Conservation (phyloP, 257 asterid genomes). For the Nicotiana obtusifolia region DNA sequence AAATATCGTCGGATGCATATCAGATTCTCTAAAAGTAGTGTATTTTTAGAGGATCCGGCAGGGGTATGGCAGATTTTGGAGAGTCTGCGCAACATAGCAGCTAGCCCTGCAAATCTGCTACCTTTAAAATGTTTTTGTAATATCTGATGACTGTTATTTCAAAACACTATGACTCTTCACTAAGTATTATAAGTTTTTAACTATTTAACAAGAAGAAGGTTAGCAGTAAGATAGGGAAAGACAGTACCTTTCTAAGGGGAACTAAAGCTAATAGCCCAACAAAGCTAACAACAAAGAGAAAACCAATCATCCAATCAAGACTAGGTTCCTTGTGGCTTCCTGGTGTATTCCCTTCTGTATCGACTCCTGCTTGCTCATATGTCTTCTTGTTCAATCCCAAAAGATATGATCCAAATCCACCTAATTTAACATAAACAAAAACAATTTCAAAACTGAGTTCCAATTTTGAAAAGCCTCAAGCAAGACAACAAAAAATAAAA, state of each 20-base stretch:
- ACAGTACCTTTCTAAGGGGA: slow-evolving; percentile 61
- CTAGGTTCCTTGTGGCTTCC: slow-evolving; percentile 45
- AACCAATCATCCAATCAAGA: slow-evolving; percentile 72
- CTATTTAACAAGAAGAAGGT: not conserved
- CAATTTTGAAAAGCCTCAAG: not conserved
- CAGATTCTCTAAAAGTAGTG: too few relatives aligned
- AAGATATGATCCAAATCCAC: slow-evolving; percentile 67
- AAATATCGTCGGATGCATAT: too few relatives aligned
- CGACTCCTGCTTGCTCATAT: slow-evolving; percentile 55
- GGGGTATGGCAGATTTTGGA: too few relatives aligned
- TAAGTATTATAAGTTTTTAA: not conserved
- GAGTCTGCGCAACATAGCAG: not conserved
- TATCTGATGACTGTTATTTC: too few relatives aligned
- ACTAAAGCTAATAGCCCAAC: slow-evolving; percentile 63
- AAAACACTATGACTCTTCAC: too few relatives aligned
- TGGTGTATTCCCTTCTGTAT: slow-evolving; percentile 48
- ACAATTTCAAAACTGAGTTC: not conserved
- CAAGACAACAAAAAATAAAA: not conserved
- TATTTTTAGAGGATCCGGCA: too few relatives aligned
- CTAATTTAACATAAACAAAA: slow-evolving; percentile 26
- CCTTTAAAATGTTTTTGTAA: not conserved
- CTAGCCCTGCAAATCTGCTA: not conserved
- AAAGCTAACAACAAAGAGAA: slow-evolving; percentile 55
- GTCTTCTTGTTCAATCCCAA: slow-evolving; percentile 53
- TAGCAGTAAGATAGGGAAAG: too few relatives aligned